Conservation (phyloP, 1,139 yeast species). For the Hanseniaspora sp. region DNA sequence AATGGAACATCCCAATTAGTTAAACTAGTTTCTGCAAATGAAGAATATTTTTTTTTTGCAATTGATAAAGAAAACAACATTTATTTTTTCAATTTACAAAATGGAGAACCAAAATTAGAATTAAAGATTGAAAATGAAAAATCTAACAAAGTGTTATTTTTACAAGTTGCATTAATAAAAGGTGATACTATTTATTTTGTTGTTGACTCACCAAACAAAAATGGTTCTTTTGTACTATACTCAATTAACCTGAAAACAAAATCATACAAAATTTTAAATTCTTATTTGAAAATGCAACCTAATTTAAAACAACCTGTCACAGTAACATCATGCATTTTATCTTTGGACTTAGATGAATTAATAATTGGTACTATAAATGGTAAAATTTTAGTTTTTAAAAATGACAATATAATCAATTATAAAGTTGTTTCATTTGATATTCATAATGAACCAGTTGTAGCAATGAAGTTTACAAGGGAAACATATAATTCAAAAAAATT, state of each 20-base stretch:
- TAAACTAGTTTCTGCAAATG: not conserved
- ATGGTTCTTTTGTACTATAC: not conserved
- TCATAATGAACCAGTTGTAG: not conserved
- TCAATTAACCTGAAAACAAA: not conserved
- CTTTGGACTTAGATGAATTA: slow-evolving; percentile 8
- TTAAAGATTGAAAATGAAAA: not conserved
- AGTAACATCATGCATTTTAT: not conserved
- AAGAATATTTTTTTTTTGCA: not conserved
- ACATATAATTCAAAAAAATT: not conserved
- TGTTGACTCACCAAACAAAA: slow-evolving; percentile 9
- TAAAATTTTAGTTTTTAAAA: not conserved
- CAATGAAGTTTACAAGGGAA: not conserved
- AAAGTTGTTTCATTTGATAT: not conserved
- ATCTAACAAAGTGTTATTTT: not conserved
- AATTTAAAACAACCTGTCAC: not conserved
- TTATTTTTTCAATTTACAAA: not conserved
- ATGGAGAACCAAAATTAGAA: not conserved
- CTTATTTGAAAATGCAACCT: not conserved
- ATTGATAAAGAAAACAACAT: slow-evolving; percentile 2
- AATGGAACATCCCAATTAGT: not conserved
- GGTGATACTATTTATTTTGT: not conserved
- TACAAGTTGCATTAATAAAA: not conserved
- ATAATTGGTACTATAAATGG: slow-evolving; percentile 9
- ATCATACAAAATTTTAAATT: not conserved
- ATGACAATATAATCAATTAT: not conserved